phyloP scores from a whole-genome alignment of 495 filamentous ascomycete genomes.

The Beverwykella pulmonaria region DNA sequence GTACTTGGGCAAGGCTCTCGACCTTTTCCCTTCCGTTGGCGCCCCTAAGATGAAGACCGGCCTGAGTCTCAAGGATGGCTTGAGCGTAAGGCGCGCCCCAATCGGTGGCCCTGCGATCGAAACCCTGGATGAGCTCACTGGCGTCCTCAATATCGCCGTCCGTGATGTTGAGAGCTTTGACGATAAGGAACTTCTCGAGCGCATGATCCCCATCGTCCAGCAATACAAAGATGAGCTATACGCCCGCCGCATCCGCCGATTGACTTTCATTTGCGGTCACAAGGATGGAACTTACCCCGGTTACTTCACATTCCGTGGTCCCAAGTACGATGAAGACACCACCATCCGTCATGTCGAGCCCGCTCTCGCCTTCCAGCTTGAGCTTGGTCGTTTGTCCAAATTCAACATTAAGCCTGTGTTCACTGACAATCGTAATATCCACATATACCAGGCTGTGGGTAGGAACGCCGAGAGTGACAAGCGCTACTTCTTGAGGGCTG shows the following conservation, averaged over 20 bases:
- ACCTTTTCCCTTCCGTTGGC: constrained; percentile 67
- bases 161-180: constrained; percentile 85
- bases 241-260: constrained; percentile 75
- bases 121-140: constrained; percentile 76
- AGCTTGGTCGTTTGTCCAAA: constrained; percentile 88
- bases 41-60: constrained; percentile 51
- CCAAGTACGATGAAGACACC: constrained; percentile 83
- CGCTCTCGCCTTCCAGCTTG: constrained; percentile 95
- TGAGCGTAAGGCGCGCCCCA: constrained; percentile 71
- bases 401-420: constrained; percentile 98
- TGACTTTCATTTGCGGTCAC: constrained; percentile 96
- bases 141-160: constrained; percentile 88
- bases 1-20: constrained; percentile 74
- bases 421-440: constrained; percentile 98
- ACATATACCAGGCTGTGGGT: constrained; percentile 95
- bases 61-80: constrained; percentile 64
- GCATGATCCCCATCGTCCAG: constrained; percentile 74
- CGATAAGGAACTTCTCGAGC: constrained; percentile 75
- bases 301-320: constrained; percentile 97
- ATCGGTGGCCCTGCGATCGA: constrained; percentile 52
- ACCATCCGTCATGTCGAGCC: constrained; percentile 97
- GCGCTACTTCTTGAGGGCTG: constrained; percentile 95
- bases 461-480: constrained; percentile 94
- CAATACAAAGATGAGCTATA: constrained; percentile 83
- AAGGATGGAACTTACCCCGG: constrained; percentile 93